A percentile compares a stretch with the other conserved stretches of the same genome.
Conservation (phyloP, 2,329 filamentous ascomycete species). For the Exophiala sp. region DNA sequence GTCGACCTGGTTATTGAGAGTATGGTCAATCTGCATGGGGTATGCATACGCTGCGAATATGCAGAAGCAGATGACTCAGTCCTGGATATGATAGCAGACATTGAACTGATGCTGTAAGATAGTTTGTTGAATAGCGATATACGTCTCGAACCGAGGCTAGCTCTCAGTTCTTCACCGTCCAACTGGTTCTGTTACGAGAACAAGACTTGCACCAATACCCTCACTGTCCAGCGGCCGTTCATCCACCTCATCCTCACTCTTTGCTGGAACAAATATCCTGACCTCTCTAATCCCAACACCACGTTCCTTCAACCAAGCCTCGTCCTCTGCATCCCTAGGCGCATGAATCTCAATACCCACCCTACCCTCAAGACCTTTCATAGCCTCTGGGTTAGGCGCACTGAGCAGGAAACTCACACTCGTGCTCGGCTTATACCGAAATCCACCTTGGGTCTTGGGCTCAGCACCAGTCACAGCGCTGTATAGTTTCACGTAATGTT, state of each 20-base stretch:
- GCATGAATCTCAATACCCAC: slow-evolving; percentile 18
- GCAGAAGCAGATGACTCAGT: no score
- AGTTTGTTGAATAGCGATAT: no score
- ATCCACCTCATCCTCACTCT: slow-evolving; percentile 13
- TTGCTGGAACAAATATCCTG: slow-evolving; percentile 12
- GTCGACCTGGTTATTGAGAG: no score
- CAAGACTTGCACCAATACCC: slow-evolving; percentile 21
- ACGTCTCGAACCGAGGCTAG: no score
- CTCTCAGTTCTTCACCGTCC: not conserved
- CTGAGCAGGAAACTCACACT: slow-evolving; percentile 17
- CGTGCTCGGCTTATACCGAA: slow-evolving; percentile 8
- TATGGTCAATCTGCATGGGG: no score
- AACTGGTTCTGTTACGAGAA: slow-evolving; percentile 11
- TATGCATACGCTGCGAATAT: no score
- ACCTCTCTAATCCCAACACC: slow-evolving; percentile 23
- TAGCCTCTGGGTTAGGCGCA: slow-evolving; percentile 10
- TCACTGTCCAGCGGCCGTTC: slow-evolving; percentile 17
- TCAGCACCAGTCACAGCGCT: slow-evolving; percentile 12
- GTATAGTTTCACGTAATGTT: slow-evolving; percentile 21
- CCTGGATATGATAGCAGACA: no score
- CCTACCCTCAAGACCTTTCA: slow-evolving; percentile 9
- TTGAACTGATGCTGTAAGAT: no score
- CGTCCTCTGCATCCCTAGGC: slow-evolving; percentile 16
- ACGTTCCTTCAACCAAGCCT: slow-evolving; percentile 19
- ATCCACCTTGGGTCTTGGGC: slow-evolving; percentile 9